Evolutionary conservation across 2,329 filamentous ascomycete species (phyloP).

Genomic region (Blastomyces percursus): DNA sequence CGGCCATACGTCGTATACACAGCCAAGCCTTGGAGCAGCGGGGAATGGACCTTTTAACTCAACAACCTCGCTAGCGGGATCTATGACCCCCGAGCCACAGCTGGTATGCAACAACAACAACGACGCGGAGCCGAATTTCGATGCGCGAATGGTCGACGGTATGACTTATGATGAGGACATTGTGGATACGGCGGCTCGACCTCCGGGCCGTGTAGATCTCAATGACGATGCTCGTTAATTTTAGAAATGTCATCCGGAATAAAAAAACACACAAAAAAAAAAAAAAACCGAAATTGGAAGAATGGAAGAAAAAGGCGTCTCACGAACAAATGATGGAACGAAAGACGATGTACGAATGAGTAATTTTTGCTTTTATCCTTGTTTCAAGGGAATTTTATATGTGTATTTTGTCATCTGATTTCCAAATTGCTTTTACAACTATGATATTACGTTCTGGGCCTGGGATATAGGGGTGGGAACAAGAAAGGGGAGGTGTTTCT

Average conservation of each 20-base stretch:
- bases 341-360: background rate
- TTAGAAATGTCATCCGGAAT: background rate
- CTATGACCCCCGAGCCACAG: slow-evolving; percentile 33
- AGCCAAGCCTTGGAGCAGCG: slow-evolving; percentile 22
- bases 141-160: slow-evolving; percentile 57
- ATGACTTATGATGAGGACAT: slow-evolving; percentile 52
- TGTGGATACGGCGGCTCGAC: slow-evolving; percentile 54
- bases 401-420: background rate
- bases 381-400: background rate
- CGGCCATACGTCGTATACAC: slow-evolving; percentile 15
- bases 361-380: background rate
- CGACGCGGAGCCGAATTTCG: slow-evolving; percentile 38
- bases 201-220: slow-evolving; percentile 42
- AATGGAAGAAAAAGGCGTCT: background rate
- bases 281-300: background rate
- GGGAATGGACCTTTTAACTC: slow-evolving; percentile 37
- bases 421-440: background rate
- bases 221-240: background rate
- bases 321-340: background rate
- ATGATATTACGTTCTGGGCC: background rate
- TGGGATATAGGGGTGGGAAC: background rate
- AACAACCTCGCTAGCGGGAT: slow-evolving; percentile 25
- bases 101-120: slow-evolving; percentile 26
- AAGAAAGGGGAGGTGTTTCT: background rate
- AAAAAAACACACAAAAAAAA: background rate